phyloP scores from a whole-genome alignment of 2,329 filamentous ascomycete genomes.

The Calonectria crousiana region DNA sequence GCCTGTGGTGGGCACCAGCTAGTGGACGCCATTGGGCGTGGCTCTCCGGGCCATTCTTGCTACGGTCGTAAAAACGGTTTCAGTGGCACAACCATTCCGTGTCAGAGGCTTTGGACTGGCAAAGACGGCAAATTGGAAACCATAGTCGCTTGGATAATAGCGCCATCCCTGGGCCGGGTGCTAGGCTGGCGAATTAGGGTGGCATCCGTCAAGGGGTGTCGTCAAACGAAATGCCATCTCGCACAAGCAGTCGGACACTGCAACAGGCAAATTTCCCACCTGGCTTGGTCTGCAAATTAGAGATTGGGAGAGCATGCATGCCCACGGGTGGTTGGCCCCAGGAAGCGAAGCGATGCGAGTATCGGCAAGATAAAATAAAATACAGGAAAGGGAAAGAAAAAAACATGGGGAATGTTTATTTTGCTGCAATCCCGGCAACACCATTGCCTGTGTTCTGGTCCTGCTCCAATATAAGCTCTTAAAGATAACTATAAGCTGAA shows the following conservation, averaged over 20 bases:
- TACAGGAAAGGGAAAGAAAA: not conserved
- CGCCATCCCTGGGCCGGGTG: not conserved
- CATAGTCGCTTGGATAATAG: constrained; percentile 10
- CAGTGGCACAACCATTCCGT: not conserved
- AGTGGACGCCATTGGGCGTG: not conserved
- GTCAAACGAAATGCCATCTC: constrained; percentile 1
- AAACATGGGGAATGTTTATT: not conserved
- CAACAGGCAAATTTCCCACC: constrained; percentile 1
- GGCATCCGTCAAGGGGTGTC: not conserved
- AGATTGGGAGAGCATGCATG: not conserved
- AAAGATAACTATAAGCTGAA: constrained; percentile 2
- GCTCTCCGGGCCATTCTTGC: not conserved
- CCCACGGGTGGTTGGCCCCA: not conserved
- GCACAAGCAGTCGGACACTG: not conserved
- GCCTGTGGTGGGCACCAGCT: not conserved
- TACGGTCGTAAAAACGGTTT: constrained; percentile 4
- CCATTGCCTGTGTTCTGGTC: not conserved
- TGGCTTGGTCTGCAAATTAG: not conserved
- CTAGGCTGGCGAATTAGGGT: constrained; percentile 9
- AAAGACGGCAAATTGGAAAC: constrained; percentile 12
- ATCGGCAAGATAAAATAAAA: not conserved
- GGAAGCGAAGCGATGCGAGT: not conserved
- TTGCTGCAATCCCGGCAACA: not conserved
- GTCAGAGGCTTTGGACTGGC: not conserved
- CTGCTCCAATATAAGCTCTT: constrained; percentile 1